Evolutionary conservation across 1,139 yeast genomes (phyloP), one percentile per base, ranked within the genome.

Genomic region (Diutina pseudorugosa): DNA sequence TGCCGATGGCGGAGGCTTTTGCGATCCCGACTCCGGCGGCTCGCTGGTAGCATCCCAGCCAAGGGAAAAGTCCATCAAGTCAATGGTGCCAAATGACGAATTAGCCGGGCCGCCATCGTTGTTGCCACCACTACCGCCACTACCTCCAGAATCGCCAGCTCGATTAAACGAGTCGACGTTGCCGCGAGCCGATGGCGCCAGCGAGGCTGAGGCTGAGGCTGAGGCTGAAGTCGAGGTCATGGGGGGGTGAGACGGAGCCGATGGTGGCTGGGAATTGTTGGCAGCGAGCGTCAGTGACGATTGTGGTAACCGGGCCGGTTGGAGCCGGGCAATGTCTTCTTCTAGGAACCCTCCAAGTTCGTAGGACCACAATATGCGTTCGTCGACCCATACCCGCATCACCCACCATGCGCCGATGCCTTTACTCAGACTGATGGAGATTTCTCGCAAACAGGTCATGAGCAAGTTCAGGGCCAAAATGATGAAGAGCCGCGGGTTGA

Each of bases 371-470:
- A 54, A 33, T n/a, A 57, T 52, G 53, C 53, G 85, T 61, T 85
- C 93, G 61, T 83, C 88, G 7, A 83, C 71, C 91, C 94, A 86
- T 62, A 89, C 82, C 53, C 86, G 71, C 14, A 85, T 73, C 41
- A 80, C 76, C 90, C 91, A 85, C 91, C 94, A 85, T 1, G 83
- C 79, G 11, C 83, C 84, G 63, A 85, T 84, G 2, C 84, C 82
- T 30, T 70, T 68, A 54, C 80, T 69, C 40, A n/a, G 19, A n/a
- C 14, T 25, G 30, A 23, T 23, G 51, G 83, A 77, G 54, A 84
- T 78, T 58, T 82, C 87, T 53, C 87, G 69, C 43, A 83, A 66
- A n/a, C 83, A 79, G n/a, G 83, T 74, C 4, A 87, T 81, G 52
- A 82, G 68, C 5, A 83, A 64, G 14, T 83, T 77, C 48, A 79